Base-by-base conservation (phyloP, 2,329 filamentous ascomycete genomes). In the Chrysoporthe deuterocubensis region DNA sequence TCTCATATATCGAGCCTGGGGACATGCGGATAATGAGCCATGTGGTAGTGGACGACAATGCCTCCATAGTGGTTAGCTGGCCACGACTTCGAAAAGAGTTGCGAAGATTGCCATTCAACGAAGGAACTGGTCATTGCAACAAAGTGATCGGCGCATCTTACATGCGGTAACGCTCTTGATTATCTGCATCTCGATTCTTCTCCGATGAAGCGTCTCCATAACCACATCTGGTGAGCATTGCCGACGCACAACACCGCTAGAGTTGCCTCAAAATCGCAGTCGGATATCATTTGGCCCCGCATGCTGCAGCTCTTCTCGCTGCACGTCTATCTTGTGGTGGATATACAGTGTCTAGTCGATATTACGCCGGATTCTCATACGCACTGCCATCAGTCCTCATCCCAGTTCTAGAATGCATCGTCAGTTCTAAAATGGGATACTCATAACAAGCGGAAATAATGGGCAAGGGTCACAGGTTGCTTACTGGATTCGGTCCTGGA, bases 401-500 rank as follows among this genome's bases (percentile, higher is more conserved):
- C 86, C 86, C 86, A 89, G 85, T 88, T 88, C 84, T 86, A 66
- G 4, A 26, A 34, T 7, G 4, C 14, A 1, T 50, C 7, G 75
- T 83, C 73, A 80, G 78, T 67, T 34, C 42, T 13, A 48, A 26
- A 2, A 26, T 26, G 26, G 26, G 26, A 26, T 26, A 26, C 26
- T 26, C 26, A 26, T 26, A 26, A 26, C 26, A 26, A 26, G 26
- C 26, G 26, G 26, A 26, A 26, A 26, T 26, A 26, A 26, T 26
- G 26, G 26, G 34, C 46, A 9, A 21, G 21, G 14, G 6, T 5
- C 32, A 43, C n/a, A 1, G 3, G 18, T 8, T 56, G 80, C 84
- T 76, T 77, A 86, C 84, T 58, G 94, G 91, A 82, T 97, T 97
- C 73, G 94, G 96, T 59, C 92, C 94, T 42, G 96, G 96, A 67